Conservation (phyloP, 2,329 filamentous ascomycete species). For the Amauroascus niger region DNA sequence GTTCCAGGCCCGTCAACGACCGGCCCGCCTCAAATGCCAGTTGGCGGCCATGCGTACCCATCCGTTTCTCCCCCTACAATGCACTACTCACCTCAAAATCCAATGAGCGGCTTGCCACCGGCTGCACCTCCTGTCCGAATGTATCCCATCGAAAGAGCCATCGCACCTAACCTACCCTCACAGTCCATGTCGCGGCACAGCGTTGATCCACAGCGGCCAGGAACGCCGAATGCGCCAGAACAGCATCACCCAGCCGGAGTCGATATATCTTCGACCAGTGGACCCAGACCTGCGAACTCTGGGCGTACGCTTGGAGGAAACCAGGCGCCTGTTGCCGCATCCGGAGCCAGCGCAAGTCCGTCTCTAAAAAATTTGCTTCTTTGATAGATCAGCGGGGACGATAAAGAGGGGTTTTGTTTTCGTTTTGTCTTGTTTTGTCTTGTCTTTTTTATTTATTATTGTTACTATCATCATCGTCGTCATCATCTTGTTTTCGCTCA, state of each 20-base stretch:
- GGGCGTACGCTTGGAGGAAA: conserved; percentile 20
- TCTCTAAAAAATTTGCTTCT: conserved; percentile 65
- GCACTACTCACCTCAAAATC: conserved; percentile 30
- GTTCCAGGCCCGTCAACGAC: not conserved
- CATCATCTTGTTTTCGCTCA: too few species aligned
- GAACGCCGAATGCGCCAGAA: conserved; percentile 21
- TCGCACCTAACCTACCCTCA: conserved; percentile 28
- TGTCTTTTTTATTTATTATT: conserved; percentile 9
- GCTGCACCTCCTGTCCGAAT: conserved; percentile 31
- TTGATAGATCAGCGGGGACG: conserved; percentile 26
- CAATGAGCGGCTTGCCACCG: conserved; percentile 26
- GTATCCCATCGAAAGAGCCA: conserved; percentile 31
- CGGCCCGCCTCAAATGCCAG: not conserved
- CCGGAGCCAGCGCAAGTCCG: conserved; percentile 66
- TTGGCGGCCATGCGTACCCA: conserved; percentile 27
- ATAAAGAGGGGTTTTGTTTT: conserved; percentile 13
- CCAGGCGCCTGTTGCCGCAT: conserved; percentile 19
- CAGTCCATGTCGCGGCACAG: conserved; percentile 30
- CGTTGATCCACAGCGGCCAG: conserved; percentile 28
- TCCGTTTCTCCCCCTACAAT: conserved; percentile 32
- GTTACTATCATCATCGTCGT: not conserved
- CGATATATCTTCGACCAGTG: conserved; percentile 3
- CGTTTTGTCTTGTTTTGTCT: conserved; percentile 16
- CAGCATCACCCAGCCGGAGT: conserved; percentile 1
- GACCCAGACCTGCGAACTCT: conserved; percentile 23